Evolutionary conservation across 805 yeast species (phyloP), one percentile per base, ranked within the genome.

Genomic region (Saccharomycopsis sp.): DNA sequence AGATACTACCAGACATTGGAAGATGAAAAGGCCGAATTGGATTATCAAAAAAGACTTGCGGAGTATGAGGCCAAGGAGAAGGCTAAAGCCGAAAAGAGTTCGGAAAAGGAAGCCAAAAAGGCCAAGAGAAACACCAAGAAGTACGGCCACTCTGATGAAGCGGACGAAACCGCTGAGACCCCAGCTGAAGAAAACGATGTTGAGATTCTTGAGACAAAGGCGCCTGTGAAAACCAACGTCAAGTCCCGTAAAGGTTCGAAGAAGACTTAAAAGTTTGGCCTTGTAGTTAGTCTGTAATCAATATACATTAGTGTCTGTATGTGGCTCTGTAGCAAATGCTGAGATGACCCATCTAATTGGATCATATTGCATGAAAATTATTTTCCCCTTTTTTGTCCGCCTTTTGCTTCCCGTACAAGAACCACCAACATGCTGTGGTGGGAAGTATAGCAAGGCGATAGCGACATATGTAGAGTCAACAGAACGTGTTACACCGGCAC

Each of bases 1-100:
- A 79, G 92, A 67, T 89, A 87, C 80, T 92, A 87, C 73, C 63
- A 60, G 37, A 34, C 24, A 15, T n/a, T 56, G 46, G 62, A 59
- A 34, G 59, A 59, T 40, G 59, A 48, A 29, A 23, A 44, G 20
- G 18, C 52, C 23, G 59, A 58, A 20, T 37, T 24, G 15, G 55
- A 53, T 24, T 51, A 53, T 29, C 52, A 51, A 24, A 16, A 52
- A 37, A 16, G 16, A 23, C n/a, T 60, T 15, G 50, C 53, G 20
- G 34, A 57, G 29, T 24, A 12, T 20, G 40, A 51, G n/a, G 59
- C 37, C 51, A 52, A 57, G 53, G 60, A 57, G 44, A 55, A 54
- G 23, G 48, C 50, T 18, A 24, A 61, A 50, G 60, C 37, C 46
- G 54, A 61, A 51, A 54, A 53, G n/a, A 51, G 46, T 29, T 52